Evolutionary conservation across 2,329 filamentous ascomycete species (phyloP).

Genomic region (Penicillium carneum): DNA sequence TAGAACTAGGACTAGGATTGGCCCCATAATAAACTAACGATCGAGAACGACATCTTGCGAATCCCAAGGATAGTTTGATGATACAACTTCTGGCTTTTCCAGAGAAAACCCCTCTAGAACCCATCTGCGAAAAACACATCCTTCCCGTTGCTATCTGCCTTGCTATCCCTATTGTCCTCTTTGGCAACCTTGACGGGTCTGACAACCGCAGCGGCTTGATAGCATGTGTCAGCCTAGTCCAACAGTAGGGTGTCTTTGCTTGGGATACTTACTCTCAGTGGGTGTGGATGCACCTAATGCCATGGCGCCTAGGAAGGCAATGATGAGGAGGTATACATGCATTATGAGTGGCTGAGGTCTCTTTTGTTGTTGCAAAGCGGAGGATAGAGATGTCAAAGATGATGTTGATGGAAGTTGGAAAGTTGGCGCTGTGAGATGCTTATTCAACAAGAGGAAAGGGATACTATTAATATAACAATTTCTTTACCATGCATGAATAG

Average conservation of each 20-base stretch:
- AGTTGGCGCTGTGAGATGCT: too few species aligned
- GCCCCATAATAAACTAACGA: background rate
- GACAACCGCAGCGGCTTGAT: background rate
- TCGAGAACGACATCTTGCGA: background rate
- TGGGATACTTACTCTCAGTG: background rate
- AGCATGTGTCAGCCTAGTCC: background rate
- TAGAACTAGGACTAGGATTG: background rate
- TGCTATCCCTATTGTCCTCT: background rate
- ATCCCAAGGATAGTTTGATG: background rate
- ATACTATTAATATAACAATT: background rate
- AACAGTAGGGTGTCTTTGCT: background rate
- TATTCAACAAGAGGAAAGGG: background rate
- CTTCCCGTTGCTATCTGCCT: background rate
- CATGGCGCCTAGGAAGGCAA: background rate
- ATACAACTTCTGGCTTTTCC: background rate
- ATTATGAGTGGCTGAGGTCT: background rate
- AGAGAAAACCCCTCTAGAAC: background rate
- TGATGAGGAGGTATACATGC: background rate
- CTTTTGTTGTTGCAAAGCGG: background rate
- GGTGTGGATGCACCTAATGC: background rate
- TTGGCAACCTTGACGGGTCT: background rate
- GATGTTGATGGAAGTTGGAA: background rate
- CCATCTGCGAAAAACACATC: background rate
- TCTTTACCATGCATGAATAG: background rate
- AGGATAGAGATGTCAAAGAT: background rate